Percentiles rank a stretch among this genome's conserved stretches.
Conservation (phyloP, 2,329 filamentous ascomycete species). For the Westerdykella aurantiaca region DNA sequence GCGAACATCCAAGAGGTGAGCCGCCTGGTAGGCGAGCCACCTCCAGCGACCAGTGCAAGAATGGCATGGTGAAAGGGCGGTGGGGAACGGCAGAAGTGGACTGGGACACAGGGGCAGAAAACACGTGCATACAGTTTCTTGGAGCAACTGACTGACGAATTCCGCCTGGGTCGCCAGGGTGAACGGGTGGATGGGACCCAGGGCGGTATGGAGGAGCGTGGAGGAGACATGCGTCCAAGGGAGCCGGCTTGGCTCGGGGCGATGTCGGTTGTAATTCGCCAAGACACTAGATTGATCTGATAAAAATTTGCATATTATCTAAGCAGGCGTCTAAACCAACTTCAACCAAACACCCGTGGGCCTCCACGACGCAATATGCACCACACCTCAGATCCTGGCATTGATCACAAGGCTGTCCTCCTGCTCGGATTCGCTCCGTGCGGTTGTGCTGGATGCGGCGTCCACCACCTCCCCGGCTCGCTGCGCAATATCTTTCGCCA, state of each 20-base stretch:
- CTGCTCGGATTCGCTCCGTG: slow-evolving; percentile 15
- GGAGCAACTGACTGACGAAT: no score
- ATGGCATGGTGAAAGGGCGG: slow-evolving; percentile 17
- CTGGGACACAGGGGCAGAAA: no score
- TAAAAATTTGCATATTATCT: slow-evolving; percentile 28
- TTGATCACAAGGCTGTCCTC: slow-evolving; percentile 16
- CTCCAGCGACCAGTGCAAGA: slow-evolving; percentile 18
- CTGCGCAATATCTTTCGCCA: slow-evolving; percentile 33
- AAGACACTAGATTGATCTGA: slow-evolving; percentile 19
- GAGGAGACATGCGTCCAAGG: neutral
- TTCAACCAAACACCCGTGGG: neutral
- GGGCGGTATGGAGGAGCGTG: neutral
- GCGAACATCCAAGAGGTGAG: slow-evolving; percentile 13
- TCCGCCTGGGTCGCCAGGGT: no score
- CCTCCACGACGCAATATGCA: neutral
- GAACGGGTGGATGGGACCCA: neutral
- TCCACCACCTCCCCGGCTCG: slow-evolving; percentile 30
- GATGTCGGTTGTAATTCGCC: slow-evolving; percentile 15
- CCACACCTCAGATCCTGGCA: slow-evolving; percentile 25
- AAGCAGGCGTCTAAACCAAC: slow-evolving; percentile 4
- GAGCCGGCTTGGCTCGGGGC: slow-evolving; percentile 7
- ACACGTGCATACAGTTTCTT: no score
- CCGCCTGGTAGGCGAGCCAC: slow-evolving; percentile 15
- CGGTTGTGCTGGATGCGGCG: slow-evolving; percentile 1
- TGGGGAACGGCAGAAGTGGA: neutral